These are phyloP conservation scores for Penicillium waksmanii DNA, from an alignment of 495 filamentous ascomycete species.

Conservation along the genomic window DNA sequence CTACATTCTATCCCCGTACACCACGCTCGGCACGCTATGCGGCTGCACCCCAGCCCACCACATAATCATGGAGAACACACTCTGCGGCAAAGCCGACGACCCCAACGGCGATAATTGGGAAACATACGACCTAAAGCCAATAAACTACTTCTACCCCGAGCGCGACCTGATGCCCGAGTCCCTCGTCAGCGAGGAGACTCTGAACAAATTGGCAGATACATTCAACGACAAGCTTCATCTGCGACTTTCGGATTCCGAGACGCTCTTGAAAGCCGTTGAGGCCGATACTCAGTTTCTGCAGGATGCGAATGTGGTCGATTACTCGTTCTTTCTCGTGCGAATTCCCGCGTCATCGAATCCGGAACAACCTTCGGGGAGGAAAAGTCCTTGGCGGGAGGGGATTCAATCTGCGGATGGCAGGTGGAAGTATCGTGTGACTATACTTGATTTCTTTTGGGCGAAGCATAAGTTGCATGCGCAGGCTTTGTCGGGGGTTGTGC, in stretches of 20 bases:
- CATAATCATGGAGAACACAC: conserved; percentile 74
- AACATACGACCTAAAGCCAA: conserved; percentile 71
- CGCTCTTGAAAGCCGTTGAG: conserved; percentile 52
- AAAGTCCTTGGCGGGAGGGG: conserved; percentile 59
- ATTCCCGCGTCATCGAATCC: conserved; percentile 47
- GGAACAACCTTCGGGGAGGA: conserved; percentile 24
- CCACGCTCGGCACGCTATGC: conserved; percentile 57
- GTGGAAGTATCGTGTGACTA: conserved; percentile 63
- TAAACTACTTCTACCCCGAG: conserved; percentile 72
- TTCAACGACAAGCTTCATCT: conserved; percentile 68
- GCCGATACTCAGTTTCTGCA: conserved; percentile 63
- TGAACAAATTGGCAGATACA: conserved; percentile 61
- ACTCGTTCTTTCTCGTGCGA: conserved; percentile 68
- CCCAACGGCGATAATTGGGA: conserved; percentile 58
- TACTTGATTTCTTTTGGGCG: conserved; percentile 75
- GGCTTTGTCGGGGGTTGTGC: conserved; percentile 63
- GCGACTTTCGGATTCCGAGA: conserved; percentile 48
- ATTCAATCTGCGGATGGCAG: conserved; percentile 60
- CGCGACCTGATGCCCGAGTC: conserved; percentile 63
- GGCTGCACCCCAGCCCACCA: conserved; percentile 64
- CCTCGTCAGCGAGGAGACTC: conserved; percentile 60
- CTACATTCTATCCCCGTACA: conserved; percentile 57
- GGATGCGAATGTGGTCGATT: conserved; percentile 66
- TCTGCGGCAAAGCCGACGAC: conserved; percentile 56
- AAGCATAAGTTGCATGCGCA: conserved; percentile 65